Base-by-base conservation (phyloP, 805 yeast species). In the Metschnikowia kunwiensis region DNA sequence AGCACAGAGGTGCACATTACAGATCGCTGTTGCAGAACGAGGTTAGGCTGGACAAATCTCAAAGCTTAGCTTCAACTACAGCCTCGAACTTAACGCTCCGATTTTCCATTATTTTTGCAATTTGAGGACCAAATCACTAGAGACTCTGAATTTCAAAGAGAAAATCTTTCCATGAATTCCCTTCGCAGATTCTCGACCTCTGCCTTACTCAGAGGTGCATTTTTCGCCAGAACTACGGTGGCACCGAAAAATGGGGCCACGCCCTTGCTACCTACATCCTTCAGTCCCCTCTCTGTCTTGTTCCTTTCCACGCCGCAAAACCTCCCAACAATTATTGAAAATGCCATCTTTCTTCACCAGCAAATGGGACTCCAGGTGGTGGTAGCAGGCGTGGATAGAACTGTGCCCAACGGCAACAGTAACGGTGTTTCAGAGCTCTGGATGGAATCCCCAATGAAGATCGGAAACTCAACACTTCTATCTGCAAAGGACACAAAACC, bases 301-400 rank as follows among this genome's bases (percentile, higher is more conserved):
- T 32, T 68, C 5, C 49, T 67, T 23, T 45, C 70, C 5, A 68
- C 74, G 2, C 66, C 71, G 12, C 49, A 55, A 5, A 50, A 57
- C 27, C 47, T 68, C 7, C 53, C 62, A 1, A 30, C 34, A 5
- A 57, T 59, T 22, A 61, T 65, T n/a, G 55, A 57, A 17, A 47
- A 57, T 27, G 52, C 65, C 12, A 58, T 67, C 9, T 27, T 39
- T 1, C 40, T 59, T 8, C 47, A 53, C 40, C 57, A 60, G 27
- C 23, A 51, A 12, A 36, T 52, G 11, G 35, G 49, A 5, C 25
- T 67, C 13, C 72, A 66, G 46, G 58, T 65, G 2, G 47, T 62
- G 8, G 70, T 67, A 10, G 73, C 70, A 0, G 72, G 70, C 1
- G 54, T 66, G 3, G 73, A 68, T 37, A 48, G 65, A 3, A 56